Evolutionary conservation across 495 filamentous ascomycete species (phyloP).

Genomic region (Chaetomium fimeti): DNA sequence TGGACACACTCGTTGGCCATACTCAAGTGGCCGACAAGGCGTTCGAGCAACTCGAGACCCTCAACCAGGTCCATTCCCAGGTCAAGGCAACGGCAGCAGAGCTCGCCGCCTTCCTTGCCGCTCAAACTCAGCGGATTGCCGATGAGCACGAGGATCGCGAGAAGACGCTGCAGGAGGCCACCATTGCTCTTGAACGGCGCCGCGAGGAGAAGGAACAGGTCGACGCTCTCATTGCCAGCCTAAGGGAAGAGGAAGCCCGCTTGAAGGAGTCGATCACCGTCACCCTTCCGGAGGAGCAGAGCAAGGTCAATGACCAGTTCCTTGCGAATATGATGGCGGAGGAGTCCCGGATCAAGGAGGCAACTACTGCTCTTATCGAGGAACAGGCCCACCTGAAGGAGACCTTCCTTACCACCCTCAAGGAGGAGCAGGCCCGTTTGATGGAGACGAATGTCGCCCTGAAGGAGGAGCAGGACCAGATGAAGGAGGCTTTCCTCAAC

Average conservation of each 20-base stretch:
- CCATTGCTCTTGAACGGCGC: conserved; percentile 73
- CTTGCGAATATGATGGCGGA: conserved; percentile 30
- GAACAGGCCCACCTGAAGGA: background rate
- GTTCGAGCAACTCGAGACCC: conserved; percentile 64
- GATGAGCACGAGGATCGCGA: conserved; percentile 78
- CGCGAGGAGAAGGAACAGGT: conserved; percentile 75
- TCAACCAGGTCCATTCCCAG: conserved; percentile 86
- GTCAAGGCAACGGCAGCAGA: conserved; percentile 82
- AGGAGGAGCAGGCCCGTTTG: conserved; percentile 30
- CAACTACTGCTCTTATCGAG: background rate
- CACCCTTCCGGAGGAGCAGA: conserved; percentile 56
- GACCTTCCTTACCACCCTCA: conserved; percentile 26
- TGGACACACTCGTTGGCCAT: conserved; percentile 78
- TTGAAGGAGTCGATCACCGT: conserved; percentile 41
- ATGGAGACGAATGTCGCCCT: conserved; percentile 28
- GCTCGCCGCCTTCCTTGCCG: conserved; percentile 79
- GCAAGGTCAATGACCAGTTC: conserved; percentile 32
- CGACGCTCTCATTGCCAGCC: conserved; percentile 65
- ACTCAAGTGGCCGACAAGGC: conserved; percentile 56
- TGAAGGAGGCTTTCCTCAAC: conserved; percentile 55
- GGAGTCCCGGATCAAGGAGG: conserved; percentile 25
- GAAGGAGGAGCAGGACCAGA: conserved; percentile 34
- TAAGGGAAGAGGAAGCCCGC: conserved; percentile 44
- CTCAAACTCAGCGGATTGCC: conserved; percentile 73
- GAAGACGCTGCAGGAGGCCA: conserved; percentile 77